Evolutionary conservation across 305 asterid species (phyloP).

Genomic region (Striga hermonthica): DNA sequence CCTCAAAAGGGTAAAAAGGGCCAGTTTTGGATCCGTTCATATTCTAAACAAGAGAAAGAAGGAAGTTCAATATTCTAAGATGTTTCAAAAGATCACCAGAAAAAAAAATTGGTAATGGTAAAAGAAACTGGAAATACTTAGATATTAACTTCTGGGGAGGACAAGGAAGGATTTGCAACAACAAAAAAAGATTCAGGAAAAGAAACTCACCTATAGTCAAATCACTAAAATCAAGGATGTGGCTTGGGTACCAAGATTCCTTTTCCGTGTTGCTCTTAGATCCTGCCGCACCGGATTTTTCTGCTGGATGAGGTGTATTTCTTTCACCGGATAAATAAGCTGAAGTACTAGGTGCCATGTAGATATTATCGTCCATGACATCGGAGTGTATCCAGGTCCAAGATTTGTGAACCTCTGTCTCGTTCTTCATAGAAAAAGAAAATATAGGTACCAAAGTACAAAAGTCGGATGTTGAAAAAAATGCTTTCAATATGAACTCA

Average conservation of each 20-base stretch:
- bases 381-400: constrained; percentile 95
- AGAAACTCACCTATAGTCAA: constrained; percentile 72
- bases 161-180: constrained; percentile 16
- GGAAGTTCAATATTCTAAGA: constrained; percentile 8
- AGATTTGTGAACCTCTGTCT: constrained; percentile 41
- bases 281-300: constrained; percentile 31
- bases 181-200: constrained; percentile 20
- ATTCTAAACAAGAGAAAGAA: constrained; percentile 3
- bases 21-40: neutral
- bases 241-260: constrained; percentile 66
- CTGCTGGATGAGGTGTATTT: constrained; percentile 37
- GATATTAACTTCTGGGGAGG: constrained; percentile 16
- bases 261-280: constrained; percentile 27
- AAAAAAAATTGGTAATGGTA: too few species aligned
- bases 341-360: constrained; percentile 52
- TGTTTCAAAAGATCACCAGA: constrained; percentile 14
- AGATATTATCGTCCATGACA: constrained; percentile 93
- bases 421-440: constrained; percentile 45
- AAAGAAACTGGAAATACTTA: neutral
- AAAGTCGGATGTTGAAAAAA: constrained; percentile 21
- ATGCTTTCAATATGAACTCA: constrained; percentile 25
- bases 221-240: constrained; percentile 85
- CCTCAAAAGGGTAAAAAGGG: too few species aligned
- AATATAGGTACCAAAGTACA: constrained; percentile 17
- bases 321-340: constrained; percentile 38